Conservation (phyloP, 2,329 filamentous ascomycete species). For the Aspergillus terreus region DNA sequence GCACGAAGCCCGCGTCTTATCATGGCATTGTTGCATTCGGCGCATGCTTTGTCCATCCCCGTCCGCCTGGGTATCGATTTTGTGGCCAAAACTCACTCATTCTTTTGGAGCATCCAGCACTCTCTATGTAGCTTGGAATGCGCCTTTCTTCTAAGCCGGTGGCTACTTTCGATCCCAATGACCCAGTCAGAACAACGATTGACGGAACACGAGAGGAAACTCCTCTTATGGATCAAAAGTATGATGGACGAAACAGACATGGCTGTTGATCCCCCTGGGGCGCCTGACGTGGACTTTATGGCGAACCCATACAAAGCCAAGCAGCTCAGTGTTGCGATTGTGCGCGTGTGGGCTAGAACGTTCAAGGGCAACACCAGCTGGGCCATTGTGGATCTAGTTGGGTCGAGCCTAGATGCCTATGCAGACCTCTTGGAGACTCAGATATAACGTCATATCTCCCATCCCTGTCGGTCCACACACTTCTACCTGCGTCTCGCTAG, state of each 20-base stretch:
- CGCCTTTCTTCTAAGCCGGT: constrained; percentile 47
- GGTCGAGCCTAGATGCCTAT: constrained; percentile 45
- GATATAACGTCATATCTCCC: constrained; percentile 5
- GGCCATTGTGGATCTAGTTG: constrained; percentile 47
- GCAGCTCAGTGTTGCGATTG: constrained; percentile 46
- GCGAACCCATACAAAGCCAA: constrained; percentile 42
- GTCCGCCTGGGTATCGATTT: constrained; percentile 52
- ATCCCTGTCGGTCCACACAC: background rate
- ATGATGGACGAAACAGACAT: constrained; percentile 50
- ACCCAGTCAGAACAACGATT: constrained; percentile 42
- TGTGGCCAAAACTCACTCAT: constrained; percentile 51
- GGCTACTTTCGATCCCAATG: constrained; percentile 43
- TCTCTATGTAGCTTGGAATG: constrained; percentile 53
- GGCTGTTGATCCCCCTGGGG: constrained; percentile 36
- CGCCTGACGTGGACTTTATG: constrained; percentile 41
- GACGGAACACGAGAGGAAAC: constrained; percentile 46
- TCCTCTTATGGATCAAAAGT: constrained; percentile 47
- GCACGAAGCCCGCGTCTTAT: constrained; percentile 45
- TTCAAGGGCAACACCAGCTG: constrained; percentile 48
- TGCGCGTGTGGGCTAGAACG: constrained; percentile 45
- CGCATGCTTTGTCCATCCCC: constrained; percentile 53
- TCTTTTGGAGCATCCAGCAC: constrained; percentile 56
- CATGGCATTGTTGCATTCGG: constrained; percentile 51
- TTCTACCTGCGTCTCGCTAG: background rate
- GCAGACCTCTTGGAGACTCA: constrained; percentile 41